phyloP scores from a whole-genome alignment of 495 filamentous ascomycete species.

The Lepraria neglecta region DNA sequence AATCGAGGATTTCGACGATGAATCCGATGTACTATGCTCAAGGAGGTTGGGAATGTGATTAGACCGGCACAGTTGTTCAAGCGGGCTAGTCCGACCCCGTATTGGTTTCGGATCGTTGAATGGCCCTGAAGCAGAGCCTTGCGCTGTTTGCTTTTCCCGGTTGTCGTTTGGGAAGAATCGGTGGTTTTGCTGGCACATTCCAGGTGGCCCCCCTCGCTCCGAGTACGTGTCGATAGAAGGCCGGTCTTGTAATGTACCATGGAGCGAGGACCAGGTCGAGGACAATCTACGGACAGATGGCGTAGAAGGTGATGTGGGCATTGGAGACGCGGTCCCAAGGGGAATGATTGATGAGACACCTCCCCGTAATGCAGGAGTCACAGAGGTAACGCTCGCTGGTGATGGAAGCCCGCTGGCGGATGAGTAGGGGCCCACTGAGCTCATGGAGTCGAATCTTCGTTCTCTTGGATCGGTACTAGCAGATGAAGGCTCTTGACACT shows the following conservation, averaged over 20 bases:
- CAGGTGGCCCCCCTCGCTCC: constrained; percentile 1
- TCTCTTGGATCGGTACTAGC: not conserved
- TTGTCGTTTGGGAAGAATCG: not conserved
- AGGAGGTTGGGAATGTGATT: not conserved
- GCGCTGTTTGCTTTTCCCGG: not conserved
- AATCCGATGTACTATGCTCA: constrained; percentile 11
- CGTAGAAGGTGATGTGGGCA: constrained; percentile 17
- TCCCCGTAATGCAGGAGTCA: not conserved
- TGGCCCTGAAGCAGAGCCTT: not conserved
- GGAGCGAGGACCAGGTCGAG: not conserved
- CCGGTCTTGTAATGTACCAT: not conserved
- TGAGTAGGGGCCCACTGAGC: constrained; percentile 13
- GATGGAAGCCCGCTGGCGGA: constrained; percentile 16
- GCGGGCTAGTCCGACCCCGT: not conserved
- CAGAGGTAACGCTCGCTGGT: constrained; percentile 14
- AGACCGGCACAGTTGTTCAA: not conserved
- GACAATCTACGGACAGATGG: constrained; percentile 1
- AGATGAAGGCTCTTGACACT: constrained; percentile 7
- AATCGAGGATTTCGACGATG: constrained; percentile 19
- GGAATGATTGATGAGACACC: constrained; percentile 12
- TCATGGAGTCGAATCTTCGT: constrained; percentile 13
- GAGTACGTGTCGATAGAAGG: constrained; percentile 9
- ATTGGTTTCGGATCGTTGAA: not conserved
- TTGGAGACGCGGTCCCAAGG: constrained; percentile 9
- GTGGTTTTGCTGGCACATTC: not conserved